A percentile compares a stretch with the other conserved stretches of the same genome.
Conservation (phyloP, 305 asterid species). For the Fraxinus xanthoxyloides region DNA sequence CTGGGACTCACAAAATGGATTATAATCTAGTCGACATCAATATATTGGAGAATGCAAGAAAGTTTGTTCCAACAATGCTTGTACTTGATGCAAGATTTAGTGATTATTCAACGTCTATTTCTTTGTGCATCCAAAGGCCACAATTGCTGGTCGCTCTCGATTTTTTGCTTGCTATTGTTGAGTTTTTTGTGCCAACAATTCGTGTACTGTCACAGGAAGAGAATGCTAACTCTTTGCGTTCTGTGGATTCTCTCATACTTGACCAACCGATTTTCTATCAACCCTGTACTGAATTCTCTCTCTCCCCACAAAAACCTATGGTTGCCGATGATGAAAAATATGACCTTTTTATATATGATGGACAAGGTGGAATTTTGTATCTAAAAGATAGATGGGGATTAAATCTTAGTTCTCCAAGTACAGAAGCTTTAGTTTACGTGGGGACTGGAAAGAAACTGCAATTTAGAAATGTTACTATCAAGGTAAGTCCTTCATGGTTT, state of each 20-base stretch:
- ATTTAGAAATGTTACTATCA: constrained; percentile 79
- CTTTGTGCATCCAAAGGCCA: constrained; percentile 93
- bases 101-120: constrained; percentile 55
- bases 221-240: constrained; percentile 44
- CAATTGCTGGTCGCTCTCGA: constrained; percentile 94
- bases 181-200: constrained; percentile 91
- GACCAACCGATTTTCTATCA: constrained; percentile 67
- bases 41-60: constrained; percentile 32
- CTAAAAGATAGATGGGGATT: constrained; percentile 69
- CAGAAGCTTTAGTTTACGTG: constrained; percentile 71
- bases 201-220: constrained; percentile 65
- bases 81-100: constrained; percentile 75
- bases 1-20: constrained; percentile 33
- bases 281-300: constrained; percentile 59
- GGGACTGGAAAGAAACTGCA: constrained; percentile 88
- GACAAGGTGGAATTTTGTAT: constrained; percentile 81
- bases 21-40: constrained; percentile 28
- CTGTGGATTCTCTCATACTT: constrained; percentile 67
- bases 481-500: constrained; percentile 41
- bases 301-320: constrained; percentile 77
- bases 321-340: constrained; percentile 84
- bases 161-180: constrained; percentile 80
- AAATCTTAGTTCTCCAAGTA: constrained; percentile 58
- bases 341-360: constrained; percentile 79
- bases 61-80: constrained; percentile 74